A percentile compares a stretch with the other conserved stretches of the same genome.
phyloP scores from a whole-genome alignment of 2,329 filamentous ascomycete genomes.

The Clonostachys chloroleuca region DNA sequence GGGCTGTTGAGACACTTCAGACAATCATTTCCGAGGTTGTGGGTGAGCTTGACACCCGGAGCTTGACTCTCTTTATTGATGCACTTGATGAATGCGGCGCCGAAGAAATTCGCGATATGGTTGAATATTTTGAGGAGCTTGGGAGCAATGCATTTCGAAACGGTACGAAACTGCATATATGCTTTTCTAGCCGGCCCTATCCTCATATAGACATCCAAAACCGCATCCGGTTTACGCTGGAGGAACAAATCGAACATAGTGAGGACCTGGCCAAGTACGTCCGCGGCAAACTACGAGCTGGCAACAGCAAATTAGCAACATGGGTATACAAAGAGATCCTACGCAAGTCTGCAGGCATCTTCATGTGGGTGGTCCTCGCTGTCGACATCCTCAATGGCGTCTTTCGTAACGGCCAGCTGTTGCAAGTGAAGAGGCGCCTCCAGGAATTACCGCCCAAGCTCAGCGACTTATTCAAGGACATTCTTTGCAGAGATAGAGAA shows the following conservation, averaged over 20 bases:
- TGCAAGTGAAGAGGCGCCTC: conserved; percentile 6
- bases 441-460: too few species aligned
- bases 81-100: background rate
- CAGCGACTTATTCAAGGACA: too few species aligned
- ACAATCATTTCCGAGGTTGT: background rate
- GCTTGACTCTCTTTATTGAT: background rate
- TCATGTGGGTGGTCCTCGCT: conserved; percentile 34
- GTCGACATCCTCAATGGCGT: conserved; percentile 25
- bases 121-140: background rate
- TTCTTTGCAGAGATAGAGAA: background rate
- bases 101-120: background rate
- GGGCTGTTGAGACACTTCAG: background rate
- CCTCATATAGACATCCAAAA: conserved; percentile 26
- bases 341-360: conserved; percentile 34
- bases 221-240: conserved; percentile 11
- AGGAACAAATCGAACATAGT: conserved; percentile 14
- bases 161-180: conserved; percentile 20
- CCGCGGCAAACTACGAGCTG: background rate
- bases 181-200: conserved; percentile 43
- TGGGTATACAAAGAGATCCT: conserved; percentile 17
- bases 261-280: conserved; percentile 17
- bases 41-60: background rate
- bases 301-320: conserved; percentile 11
- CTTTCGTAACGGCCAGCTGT: conserved; percentile 15
- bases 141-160: background rate